A percentile compares a stretch with the other conserved stretches of the same genome.
Conservation (phyloP, 192 early-diverging fungal genomes). For the Entophlyctis helioformis region DNA sequence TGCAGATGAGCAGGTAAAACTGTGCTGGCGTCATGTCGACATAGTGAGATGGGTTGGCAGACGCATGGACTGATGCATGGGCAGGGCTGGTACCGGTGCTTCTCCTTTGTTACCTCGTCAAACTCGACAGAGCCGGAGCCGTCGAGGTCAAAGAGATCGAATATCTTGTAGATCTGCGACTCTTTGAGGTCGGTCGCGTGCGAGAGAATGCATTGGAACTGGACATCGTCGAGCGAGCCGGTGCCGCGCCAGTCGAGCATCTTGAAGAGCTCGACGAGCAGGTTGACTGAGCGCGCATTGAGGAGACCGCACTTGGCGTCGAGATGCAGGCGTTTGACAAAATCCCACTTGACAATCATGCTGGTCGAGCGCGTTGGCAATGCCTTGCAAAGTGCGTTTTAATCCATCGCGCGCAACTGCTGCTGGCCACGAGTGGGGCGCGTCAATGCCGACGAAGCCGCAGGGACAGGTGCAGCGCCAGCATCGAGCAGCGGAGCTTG, state of each 20-base stretch:
- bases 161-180: constrained; percentile 24
- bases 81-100: too few species aligned
- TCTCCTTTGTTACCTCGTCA: constrained; percentile 17
- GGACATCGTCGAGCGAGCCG: constrained; percentile 32
- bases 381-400: too few species aligned
- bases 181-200: constrained; percentile 22
- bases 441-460: too few species aligned
- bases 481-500: too few species aligned
- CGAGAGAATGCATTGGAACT: constrained; percentile 22
- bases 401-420: too few species aligned
- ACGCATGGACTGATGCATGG: too few species aligned
- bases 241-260: constrained; percentile 23
- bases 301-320: constrained; percentile 29
- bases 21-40: neutral
- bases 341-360: constrained; percentile 31
- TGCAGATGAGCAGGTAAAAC: constrained; percentile 37
- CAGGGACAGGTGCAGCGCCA: too few species aligned
- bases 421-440: too few species aligned
- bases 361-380: too few species aligned
- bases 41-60: constrained; percentile 2
- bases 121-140: constrained; percentile 34
- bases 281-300: constrained; percentile 17
- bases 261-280: constrained; percentile 20
- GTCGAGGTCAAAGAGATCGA: constrained; percentile 39
- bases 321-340: constrained; percentile 27